Evolutionary conservation across 148 eudicot genomes (phyloP).

Genomic region (Rhododendron simsii): DNA sequence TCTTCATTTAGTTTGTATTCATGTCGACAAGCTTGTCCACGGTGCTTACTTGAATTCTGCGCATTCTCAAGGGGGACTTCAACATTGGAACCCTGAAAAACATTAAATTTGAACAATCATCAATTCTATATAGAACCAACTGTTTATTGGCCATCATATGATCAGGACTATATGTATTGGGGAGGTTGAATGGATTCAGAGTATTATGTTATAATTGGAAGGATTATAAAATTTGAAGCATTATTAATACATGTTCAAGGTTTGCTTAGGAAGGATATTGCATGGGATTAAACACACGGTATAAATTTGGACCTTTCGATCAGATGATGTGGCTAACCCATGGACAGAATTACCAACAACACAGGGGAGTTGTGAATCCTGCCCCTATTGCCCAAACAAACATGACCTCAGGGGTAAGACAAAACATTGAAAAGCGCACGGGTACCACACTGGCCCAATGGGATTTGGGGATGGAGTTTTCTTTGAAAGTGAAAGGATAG

Average conservation of each 20-base stretch:
- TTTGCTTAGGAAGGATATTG: background rate
- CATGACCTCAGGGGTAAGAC: background rate
- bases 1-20: conserved; percentile 79
- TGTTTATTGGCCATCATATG: background rate
- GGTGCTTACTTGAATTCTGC: conserved; percentile 26
- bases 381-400: background rate
- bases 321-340: background rate
- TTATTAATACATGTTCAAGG: background rate
- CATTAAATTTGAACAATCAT: background rate
- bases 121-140: background rate
- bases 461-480: background rate
- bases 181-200: background rate
- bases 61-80: conserved; percentile 20
- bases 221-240: background rate
- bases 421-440: background rate
- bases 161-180: background rate
- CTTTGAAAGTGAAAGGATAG: background rate
- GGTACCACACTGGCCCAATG: background rate
- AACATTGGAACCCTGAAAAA: conserved; percentile 41
- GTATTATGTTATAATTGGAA: background rate
- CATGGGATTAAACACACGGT: background rate
- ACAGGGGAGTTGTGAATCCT: background rate
- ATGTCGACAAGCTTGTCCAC: conserved; percentile 49
- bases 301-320: background rate
- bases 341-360: background rate